Evolutionary conservation across 306 rosid genomes (phyloP), one percentile per base, ranked within the genome.

Genomic region (Lathyrus oleraceus): DNA sequence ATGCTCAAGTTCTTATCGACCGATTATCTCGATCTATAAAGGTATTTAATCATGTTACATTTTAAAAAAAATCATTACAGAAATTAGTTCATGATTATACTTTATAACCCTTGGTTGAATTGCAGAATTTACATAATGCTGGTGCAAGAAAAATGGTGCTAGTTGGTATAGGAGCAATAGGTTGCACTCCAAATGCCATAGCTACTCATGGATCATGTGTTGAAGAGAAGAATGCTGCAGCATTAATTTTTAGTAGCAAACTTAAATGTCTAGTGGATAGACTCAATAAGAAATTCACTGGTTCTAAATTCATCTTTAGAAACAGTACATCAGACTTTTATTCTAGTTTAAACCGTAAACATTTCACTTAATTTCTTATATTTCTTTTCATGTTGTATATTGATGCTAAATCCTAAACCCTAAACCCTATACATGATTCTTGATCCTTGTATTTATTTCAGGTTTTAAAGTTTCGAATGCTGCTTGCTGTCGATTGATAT

Each of bases 141-240:
- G 86, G 95, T 32, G 95, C 87, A 38, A 82, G 87, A 67, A 88
- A 82, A 66, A 61, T 60, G 8, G 89, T 71, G 1, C 4, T 86
- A 61, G 35, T 53, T 61, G 91, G 91, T 58, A 0, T 76, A 39
- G 95, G 95, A 9, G 49, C 0, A 0, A 14, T 88, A 4, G 95
- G 95, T 4, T 87, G 82, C 57, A 52, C 47, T 65, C 91, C 87
- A 3, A 20, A 19, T 21, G 44, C 80, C 17, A 52, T 45, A 0
- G 7, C 61, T 6, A n/a, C 1, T 1, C 39, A 13, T 36, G 84
- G 79, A 3, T 13, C 76, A 14, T 87, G 89, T 32, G 74, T 19
- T 0, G 64, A 73, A 9, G 25, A 61, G 2, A 7, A 62, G 30
- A 85, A 87, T 76, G 17, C 0, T 6, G 86, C 67, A 1, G 74